phyloP scores from a whole-genome alignment of 352 stramenopile species.

The Detonula confervacea region DNA sequence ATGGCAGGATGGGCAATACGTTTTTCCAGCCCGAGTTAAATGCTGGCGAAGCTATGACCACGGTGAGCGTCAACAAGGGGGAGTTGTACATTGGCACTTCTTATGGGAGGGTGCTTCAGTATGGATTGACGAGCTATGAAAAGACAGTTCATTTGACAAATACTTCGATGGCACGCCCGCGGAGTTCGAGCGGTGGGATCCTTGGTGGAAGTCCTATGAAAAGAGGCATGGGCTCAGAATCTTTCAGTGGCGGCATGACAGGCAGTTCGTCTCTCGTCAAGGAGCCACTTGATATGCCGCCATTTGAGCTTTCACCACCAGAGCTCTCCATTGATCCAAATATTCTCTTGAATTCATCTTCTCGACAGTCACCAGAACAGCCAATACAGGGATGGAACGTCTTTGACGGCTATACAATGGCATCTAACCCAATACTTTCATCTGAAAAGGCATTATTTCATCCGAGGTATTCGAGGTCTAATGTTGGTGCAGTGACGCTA shows the following conservation, averaged over 20 bases:
- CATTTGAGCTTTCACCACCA: conserved; percentile 56
- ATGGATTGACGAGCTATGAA: conserved; percentile 60
- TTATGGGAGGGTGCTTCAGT: conserved; percentile 62
- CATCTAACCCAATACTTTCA: conserved; percentile 37
- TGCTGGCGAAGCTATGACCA: conserved; percentile 67
- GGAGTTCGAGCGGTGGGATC: neutral
- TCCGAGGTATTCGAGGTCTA: conserved; percentile 34
- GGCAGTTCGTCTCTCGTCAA: conserved; percentile 10
- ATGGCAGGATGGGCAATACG: neutral
- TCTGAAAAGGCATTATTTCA: conserved; percentile 36
- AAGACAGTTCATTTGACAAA: conserved; percentile 25
- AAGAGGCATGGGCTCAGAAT: neutral
- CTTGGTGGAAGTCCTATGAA: neutral
- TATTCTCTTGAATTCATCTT: conserved; percentile 43
- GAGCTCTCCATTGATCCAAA: conserved; percentile 66
- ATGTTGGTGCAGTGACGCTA: conserved; percentile 42
- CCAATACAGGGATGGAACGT: conserved; percentile 53
- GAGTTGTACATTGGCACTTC: conserved; percentile 70
- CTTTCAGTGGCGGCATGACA: neutral
- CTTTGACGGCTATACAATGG: conserved; percentile 67
- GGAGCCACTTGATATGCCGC: conserved; percentile 56
- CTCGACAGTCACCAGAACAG: conserved; percentile 13
- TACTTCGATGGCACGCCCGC: neutral
- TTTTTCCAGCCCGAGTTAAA: conserved; percentile 69
- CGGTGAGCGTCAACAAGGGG: conserved; percentile 56